Percentiles rank a stretch among this genome's conserved stretches.
Conservation (phyloP, 352 stramenopile species). For the Salisapilia sapeloensis region DNA sequence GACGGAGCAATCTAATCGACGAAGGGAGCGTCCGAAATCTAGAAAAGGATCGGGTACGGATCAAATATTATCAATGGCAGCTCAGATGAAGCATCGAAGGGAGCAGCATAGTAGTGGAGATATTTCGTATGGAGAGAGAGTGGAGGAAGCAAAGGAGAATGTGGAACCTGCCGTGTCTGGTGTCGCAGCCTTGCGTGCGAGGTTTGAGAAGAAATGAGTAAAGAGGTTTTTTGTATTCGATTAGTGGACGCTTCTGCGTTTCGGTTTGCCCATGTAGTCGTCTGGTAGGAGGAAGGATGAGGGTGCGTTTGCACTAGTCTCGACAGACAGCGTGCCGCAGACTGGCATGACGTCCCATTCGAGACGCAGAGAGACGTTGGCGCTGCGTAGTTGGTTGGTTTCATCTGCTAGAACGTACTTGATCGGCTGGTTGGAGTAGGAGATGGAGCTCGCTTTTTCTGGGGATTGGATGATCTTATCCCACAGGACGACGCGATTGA, state of each 20-base stretch:
- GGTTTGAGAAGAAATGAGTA: conserved; percentile 70
- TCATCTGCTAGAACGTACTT: conserved; percentile 76
- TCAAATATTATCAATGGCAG: conserved; percentile 53
- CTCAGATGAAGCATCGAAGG: conserved; percentile 58
- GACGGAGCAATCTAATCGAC: too few species aligned
- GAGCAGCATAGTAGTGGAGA: conserved; percentile 5
- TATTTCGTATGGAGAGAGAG: background rate
- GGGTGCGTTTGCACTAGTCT: conserved; percentile 19
- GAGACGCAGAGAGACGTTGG: conserved; percentile 65
- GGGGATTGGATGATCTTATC: conserved; percentile 68
- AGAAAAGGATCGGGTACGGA: conserved; percentile 32
- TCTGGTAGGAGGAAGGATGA: conserved; percentile 38
- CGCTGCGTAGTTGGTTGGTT: conserved; percentile 49
- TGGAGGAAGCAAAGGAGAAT: background rate
- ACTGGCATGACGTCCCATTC: conserved; percentile 82
- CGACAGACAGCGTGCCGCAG: conserved; percentile 55
- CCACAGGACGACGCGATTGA: conserved; percentile 77
- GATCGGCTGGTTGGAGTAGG: conserved; percentile 44
- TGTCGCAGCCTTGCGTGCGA: conserved; percentile 49
- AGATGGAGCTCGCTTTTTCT: conserved; percentile 21
- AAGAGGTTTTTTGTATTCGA: background rate
- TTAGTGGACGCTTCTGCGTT: conserved; percentile 4
- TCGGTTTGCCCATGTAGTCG: conserved; percentile 50
- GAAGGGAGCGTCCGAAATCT: too few species aligned
- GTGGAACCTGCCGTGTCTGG: conserved; percentile 11